phyloP scores from a whole-genome alignment of 78 protist species.

The Dictyostelium discoideum region DNA sequence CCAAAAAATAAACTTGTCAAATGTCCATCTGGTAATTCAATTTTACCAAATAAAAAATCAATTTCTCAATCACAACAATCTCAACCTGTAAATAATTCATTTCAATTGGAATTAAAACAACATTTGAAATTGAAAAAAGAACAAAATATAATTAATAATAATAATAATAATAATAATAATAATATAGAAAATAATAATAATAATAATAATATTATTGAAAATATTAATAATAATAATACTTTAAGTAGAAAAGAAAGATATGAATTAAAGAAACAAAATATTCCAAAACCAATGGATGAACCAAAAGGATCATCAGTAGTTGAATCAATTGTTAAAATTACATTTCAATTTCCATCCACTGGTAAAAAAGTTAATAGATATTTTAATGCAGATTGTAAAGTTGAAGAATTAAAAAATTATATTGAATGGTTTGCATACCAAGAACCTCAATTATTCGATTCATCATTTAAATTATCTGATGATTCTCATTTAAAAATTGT shows the following conservation, averaged over 20 bases:
- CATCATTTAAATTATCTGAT: not conserved
- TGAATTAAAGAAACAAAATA: not conserved
- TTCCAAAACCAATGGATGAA: not conserved
- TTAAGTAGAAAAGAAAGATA: not conserved
- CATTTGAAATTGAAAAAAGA: slow-evolving; percentile 36
- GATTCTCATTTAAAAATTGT: not conserved
- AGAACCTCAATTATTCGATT: slow-evolving; percentile 11
- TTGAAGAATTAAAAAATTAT: slow-evolving; percentile 6
- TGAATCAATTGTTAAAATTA: not conserved
- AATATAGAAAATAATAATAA: not conserved
- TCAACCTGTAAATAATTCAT: slow-evolving; percentile 9
- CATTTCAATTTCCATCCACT: not conserved
- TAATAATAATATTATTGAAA: not conserved
- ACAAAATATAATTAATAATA: not conserved
- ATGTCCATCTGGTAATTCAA: slow-evolving; percentile 4
- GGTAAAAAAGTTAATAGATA: not conserved
- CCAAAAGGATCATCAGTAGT: not conserved
- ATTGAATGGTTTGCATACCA: slow-evolving; percentile 25
- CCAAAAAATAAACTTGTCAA: not conserved
- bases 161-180: not conserved
- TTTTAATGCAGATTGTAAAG: not conserved
- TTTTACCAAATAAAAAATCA: not conserved
- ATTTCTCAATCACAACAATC: not conserved
- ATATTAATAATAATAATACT: not conserved
- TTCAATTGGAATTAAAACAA: slow-evolving; percentile 50